phyloP scores from a whole-genome alignment of 106 monocot genomes.

The Apostasia shenzhenica region DNA sequence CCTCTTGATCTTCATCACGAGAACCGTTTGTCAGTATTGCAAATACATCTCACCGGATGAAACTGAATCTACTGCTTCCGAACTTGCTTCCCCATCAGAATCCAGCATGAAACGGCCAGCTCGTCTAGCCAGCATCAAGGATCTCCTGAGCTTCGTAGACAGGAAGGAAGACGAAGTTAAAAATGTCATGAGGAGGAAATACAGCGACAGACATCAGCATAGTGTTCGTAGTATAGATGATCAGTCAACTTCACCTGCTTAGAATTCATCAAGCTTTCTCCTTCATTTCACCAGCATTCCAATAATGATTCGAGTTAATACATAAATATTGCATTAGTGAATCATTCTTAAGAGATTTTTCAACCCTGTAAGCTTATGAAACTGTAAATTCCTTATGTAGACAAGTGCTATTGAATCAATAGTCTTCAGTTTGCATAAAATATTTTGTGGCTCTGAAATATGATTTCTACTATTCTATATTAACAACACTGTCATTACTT shows the following conservation, averaged over 20 bases:
- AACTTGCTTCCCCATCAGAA: not conserved
- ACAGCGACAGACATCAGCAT: constrained; percentile 33
- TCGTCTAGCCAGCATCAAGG: constrained; percentile 33
- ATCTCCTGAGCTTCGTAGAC: constrained; percentile 58
- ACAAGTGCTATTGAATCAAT: too few relatives aligned
- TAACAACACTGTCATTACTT: too few relatives aligned
- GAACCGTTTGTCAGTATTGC: constrained; percentile 52
- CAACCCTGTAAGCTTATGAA: too few relatives aligned
- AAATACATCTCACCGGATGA: constrained; percentile 14
- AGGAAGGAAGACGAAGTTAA: constrained; percentile 67
- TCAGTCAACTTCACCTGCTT: constrained; percentile 1
- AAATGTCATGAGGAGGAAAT: constrained; percentile 38
- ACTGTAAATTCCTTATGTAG: too few relatives aligned
- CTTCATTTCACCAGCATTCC: too few relatives aligned
- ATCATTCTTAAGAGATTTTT: too few relatives aligned
- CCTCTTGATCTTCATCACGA: constrained; percentile 53
- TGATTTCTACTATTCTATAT: too few relatives aligned
- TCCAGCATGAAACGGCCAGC: constrained; percentile 7
- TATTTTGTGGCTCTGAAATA: too few relatives aligned
- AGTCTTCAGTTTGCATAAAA: too few relatives aligned
- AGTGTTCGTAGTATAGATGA: constrained; percentile 1
- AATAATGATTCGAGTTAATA: too few relatives aligned
- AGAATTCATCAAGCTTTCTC: not conserved
- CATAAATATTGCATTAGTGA: too few relatives aligned
- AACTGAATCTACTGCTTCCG: not conserved